Evolutionary conservation across 148 eudicot species (phyloP), one percentile per base, ranked within the genome.

Genomic region (Spergularia marina): DNA sequence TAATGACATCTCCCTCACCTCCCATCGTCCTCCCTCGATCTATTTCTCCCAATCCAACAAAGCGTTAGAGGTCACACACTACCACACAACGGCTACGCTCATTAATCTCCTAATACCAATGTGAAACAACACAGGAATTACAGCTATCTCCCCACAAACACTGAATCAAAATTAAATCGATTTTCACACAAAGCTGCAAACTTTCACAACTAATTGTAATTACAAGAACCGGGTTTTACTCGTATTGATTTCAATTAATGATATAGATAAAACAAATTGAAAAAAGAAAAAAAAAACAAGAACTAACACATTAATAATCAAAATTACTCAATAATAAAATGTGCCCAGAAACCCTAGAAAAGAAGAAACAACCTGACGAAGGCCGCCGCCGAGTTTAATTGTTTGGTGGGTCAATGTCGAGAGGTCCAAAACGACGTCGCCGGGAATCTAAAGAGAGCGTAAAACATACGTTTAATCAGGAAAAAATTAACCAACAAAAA

Each of bases 331-430:
- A 30, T 30, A 25, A 60, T 3, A 20, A 60, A 60, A 20, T 60
- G 12, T 3, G 13, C 12, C 64, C 34, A 21, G 21, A 60, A 18
- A 65, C 53, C 11, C 30, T 49, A 51, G 30, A 52, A 15, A 13
- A 20, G 1, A 4, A 51, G 14, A 54, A 73, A 16, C 36, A 64
- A 62, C 97, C 97, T 91, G 94, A 80, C 87, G 90, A 65, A 92
- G 86, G 69, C 97, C 94, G 53, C 90, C 83, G 18, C 97, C 94
- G 3, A 88, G 92, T 89, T 90, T 92, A 59, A 92, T 88, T 49
- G 94, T 92, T 71, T 87, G 94, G 66, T 88, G 83, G 9, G 84
- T 70, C 84, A 90, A 75, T 12, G 69, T 82, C 4, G 94, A 88
- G 40, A 92, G 92, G 76, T 92, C 92, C 76, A 92, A 62, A 7